Evolutionary conservation across 345 rosid species (phyloP), one percentile per base, ranked within the genome.

Genomic region (Jatropha curcas): DNA sequence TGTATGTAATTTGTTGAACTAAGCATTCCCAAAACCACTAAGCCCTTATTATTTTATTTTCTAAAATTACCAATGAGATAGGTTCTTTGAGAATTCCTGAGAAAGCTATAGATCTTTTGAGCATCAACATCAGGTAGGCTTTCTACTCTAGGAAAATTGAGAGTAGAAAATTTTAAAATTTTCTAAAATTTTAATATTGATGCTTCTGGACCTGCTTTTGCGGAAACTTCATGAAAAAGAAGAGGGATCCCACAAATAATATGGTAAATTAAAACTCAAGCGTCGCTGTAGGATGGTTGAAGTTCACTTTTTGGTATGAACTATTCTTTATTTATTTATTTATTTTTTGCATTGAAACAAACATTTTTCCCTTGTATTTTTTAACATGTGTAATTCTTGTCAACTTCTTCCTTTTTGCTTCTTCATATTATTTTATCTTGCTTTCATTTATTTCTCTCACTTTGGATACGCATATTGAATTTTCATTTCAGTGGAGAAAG

Each of bases 401-500:
- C 63, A 56, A 30, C 31, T 46, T 67, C 16, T 56, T 74, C 33
- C 25, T 43, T 27, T 57, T 20, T 30, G 50, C 50, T 59, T 67
- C 41, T 34, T 13, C n/a, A 28, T 27, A 28, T 4, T 20, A 2
- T 60, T 60, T 71, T 41, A 4, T 57, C 13, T n/a, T 60, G 67
- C 1, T 60, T 30, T 8, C 33, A 11, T 43, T 71, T 41, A 1
- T 17, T 55, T 50, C 55, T 45, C 31, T 57, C 34, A 27, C 31
- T 39, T 48, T 34, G 14, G 67, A 65, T 65, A 22, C 57, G 74
- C 35, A 13, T 46, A 27, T 39, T 67, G 20, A 59, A 30, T 60
- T 60, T 25, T 17, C 59, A 24, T 84, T 74, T 58, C 86, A 95
- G 99, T 95, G 99, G 98, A 91, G 99, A 82, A 92, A 88, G 78